Evolutionary conservation across 2,329 filamentous ascomycete genomes (phyloP).

Genomic region (Microdochium trichocladiopsis): DNA sequence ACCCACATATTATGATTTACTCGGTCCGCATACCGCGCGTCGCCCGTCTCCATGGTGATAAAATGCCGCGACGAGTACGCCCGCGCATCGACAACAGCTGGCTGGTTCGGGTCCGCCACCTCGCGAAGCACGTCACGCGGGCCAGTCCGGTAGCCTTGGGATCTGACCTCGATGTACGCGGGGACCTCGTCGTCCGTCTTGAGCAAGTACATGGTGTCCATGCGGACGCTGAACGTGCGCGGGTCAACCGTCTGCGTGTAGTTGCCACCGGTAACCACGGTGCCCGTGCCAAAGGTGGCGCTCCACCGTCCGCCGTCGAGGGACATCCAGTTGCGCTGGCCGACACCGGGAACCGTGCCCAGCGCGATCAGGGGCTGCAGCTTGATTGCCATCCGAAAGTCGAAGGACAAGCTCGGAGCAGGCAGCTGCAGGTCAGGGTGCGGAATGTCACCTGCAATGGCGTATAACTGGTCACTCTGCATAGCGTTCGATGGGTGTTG

Average conservation of each 20-base stretch:
- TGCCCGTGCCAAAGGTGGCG: not conserved
- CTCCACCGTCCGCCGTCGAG: not conserved
- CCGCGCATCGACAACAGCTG: slow-evolving; percentile 2
- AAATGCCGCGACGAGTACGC: slow-evolving; percentile 7
- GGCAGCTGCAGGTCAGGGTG: not conserved
- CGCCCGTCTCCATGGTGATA: slow-evolving; percentile 8
- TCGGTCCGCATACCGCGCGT: slow-evolving; percentile 3
- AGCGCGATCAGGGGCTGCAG: not conserved
- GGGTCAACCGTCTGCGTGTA: not conserved
- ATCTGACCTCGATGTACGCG: slow-evolving; percentile 23
- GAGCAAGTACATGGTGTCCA: slow-evolving; percentile 36
- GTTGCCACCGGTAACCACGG: not conserved
- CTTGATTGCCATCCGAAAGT: not conserved
- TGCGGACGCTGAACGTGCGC: not conserved
- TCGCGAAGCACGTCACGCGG: slow-evolving; percentile 5
- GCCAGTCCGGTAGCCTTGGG: slow-evolving; percentile 5
- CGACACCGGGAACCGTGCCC: not conserved
- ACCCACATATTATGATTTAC: slow-evolving; percentile 9
- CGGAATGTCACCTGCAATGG: not conserved
- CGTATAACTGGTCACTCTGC: not conserved
- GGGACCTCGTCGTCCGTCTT: slow-evolving; percentile 38
- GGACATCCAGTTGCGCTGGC: not conserved
- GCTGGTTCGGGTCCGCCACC: slow-evolving; percentile 5
- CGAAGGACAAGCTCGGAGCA: not conserved
- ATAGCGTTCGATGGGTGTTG: no score